Base-by-base conservation (phyloP, 805 yeast species). In the Hanseniaspora vineae region DNA sequence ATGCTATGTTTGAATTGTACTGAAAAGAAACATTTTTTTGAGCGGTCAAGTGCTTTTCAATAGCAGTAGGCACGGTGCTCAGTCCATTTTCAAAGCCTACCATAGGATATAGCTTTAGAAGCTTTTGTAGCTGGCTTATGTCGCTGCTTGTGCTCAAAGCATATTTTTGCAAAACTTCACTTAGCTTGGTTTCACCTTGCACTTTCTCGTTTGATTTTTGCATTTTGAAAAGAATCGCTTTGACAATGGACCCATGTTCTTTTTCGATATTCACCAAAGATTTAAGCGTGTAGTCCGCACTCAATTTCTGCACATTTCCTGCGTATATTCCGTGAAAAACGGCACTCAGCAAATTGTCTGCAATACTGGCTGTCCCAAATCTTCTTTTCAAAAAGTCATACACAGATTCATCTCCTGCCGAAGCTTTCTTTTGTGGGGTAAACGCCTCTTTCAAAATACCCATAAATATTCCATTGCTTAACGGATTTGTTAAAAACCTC, bases 321-420 rank as follows among this genome's bases (percentile, higher is more conserved):
- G 95, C 96, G 62, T 88, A 90, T 1, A 92, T 79, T 0, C 98
- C 98, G 58, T 88, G 87, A 60, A 83, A 69, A 3, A 88, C 66
- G 0, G 96, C 97, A 62, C 95, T 84, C 18, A 84, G 65, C 13
- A 90, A 64, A 45, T 84, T 80, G 9, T 69, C 67, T 5, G 81
- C 62, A 2, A 67, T 47, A 11, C 65, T 47, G 1, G 58, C 57
- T 9, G 69, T 67, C 2, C 89, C 89, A 59, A 88, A 81, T 51
- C 96, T 65, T 52, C 97, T 68, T 2, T 67, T 58, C 35, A 89
- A 60, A 56, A 87, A 86, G 2, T 73, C 67, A 42, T 76, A 80
- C 1, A 90, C 78, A 10, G 82, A 71, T 65, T 88, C 96, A 58
- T 89, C 97, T 6, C 65, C 54, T 0, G 55, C 52, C 20, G 52